These are phyloP conservation scores for Sugiyamaella sp. DNA, from an alignment of 1,139 yeast species.

Conservation along the genomic window DNA sequence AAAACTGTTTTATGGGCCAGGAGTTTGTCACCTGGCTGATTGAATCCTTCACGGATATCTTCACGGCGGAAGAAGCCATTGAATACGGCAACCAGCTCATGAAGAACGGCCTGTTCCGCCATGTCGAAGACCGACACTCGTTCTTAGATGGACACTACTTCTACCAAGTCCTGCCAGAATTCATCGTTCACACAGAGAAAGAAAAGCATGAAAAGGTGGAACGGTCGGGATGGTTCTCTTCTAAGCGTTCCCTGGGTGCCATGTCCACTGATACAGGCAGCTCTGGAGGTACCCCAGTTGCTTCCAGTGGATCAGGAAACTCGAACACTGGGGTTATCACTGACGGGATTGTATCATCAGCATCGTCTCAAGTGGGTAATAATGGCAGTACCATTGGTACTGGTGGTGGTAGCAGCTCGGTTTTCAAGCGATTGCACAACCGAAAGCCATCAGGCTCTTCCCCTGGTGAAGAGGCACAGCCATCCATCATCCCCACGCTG, in stretches of 20 bases:
- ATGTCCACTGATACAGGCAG: slow-evolving; percentile 7
- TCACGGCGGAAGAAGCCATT: slow-evolving; percentile 80
- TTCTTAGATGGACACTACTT: slow-evolving; percentile 93
- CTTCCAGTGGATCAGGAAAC: slow-evolving; percentile 6
- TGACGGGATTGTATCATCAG: slow-evolving; percentile 11
- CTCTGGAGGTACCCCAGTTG: not conserved
- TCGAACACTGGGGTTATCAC: not conserved
- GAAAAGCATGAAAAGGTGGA: slow-evolving; percentile 21
- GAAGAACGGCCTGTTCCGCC: slow-evolving; percentile 71
- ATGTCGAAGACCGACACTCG: slow-evolving; percentile 81
- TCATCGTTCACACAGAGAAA: slow-evolving; percentile 36
- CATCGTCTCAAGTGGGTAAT: slow-evolving; percentile 14
- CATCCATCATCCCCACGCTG: slow-evolving; percentile 4
- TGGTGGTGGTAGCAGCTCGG: slow-evolving; percentile 6
- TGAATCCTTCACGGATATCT: slow-evolving; percentile 76
- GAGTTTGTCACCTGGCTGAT: slow-evolving; percentile 86
- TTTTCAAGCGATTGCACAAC: slow-evolving; percentile 17
- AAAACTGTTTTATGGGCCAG: slow-evolving; percentile 79
- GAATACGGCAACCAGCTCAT: slow-evolving; percentile 75
- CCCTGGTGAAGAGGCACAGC: slow-evolving; percentile 16
- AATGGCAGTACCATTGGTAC: not conserved
- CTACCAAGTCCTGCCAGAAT: slow-evolving; percentile 69
- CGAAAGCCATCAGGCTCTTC: slow-evolving; percentile 23
- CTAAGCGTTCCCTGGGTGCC: slow-evolving; percentile 10
- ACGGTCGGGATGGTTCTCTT: slow-evolving; percentile 26